Base-by-base conservation (phyloP, 768 basidiomycete species). In the Zangia roseola region DNA sequence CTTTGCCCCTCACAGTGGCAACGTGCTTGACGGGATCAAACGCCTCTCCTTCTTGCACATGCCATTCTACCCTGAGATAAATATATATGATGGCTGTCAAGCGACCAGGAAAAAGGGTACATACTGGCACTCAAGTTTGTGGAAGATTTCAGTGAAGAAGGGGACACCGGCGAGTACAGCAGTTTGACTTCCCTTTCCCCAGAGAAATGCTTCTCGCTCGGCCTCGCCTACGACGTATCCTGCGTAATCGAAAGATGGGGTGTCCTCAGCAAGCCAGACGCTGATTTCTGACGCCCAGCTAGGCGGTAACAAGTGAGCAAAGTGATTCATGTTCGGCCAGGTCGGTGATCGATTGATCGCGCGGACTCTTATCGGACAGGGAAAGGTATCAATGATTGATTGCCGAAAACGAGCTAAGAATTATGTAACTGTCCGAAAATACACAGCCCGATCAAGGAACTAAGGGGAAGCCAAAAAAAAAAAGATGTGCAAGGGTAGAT, bases 151-250 rank as follows among this genome's bases (percentile, higher is more conserved):
- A 30, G 88, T 86, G 61, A 98, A 91, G 71, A 99, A 98, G 0
- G 95, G 97, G 9, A 86, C 88, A 43, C 97, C 97, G 10, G 97
- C 97, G 8, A 99, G 79, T 23, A 98, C 86, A 20, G 82, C 82
- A 16, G 78, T 57, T 47, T 82, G 77, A 43, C 83, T 81, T 50
- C 91, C 92, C 72, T 99, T 98, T 41, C 94, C 95, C 58, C 92
- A 78, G 16, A 98, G 79, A 63, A 84, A 87, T 7, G 97, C 97
- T 64, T 89, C 85, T 35, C 92, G 83, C 31, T 80, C 72, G 7
- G 80, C 86, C 63, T 98, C 94, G 13, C 95, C 95, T 9, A 99
- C 95, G 40, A 98, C 92, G 62, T 88, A 95, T 2, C 95, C 95
- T 33, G 89, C 94, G 56, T 92, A 97, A 69, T 99, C 95, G 58